These are phyloP conservation scores for Pseudocercospora cruenta DNA, from an alignment of 2,329 filamentous ascomycete species.

Conservation along the genomic window DNA sequence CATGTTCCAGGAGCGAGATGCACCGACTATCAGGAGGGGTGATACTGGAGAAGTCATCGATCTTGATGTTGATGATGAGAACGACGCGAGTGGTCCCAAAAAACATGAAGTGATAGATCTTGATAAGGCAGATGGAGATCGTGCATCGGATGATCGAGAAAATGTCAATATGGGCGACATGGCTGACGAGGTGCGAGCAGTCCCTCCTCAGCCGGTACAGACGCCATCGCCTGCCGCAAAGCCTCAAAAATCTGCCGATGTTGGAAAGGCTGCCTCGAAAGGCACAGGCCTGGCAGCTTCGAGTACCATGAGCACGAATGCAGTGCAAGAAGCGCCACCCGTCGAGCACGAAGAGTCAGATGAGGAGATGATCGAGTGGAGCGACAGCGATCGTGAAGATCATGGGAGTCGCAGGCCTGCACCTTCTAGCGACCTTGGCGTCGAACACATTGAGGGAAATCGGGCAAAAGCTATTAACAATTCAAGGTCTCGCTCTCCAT, in stretches of 20 bases:
- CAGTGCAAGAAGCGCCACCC: not conserved
- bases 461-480: not conserved
- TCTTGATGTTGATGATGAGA: constrained; percentile 46
- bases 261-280: not conserved
- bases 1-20: constrained; percentile 58
- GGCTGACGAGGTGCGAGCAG: constrained; percentile 47
- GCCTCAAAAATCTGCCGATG: not conserved
- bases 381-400: constrained; percentile 54
- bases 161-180: constrained; percentile 48
- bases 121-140: constrained; percentile 30
- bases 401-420: not conserved
- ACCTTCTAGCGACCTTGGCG: not conserved
- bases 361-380: constrained; percentile 52
- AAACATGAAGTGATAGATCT: constrained; percentile 46
- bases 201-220: constrained; percentile 20
- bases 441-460: not conserved
- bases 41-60: constrained; percentile 54
- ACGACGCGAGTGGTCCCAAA: constrained; percentile 41
- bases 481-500: constrained; percentile 16
- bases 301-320: not conserved
- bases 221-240: not conserved
- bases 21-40: constrained; percentile 62
- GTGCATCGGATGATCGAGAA: not conserved
- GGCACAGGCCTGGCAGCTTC: not conserved
- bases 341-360: constrained; percentile 8